Conservation (phyloP, 169 alveolate species). For the Eimeria praecox region DNA sequence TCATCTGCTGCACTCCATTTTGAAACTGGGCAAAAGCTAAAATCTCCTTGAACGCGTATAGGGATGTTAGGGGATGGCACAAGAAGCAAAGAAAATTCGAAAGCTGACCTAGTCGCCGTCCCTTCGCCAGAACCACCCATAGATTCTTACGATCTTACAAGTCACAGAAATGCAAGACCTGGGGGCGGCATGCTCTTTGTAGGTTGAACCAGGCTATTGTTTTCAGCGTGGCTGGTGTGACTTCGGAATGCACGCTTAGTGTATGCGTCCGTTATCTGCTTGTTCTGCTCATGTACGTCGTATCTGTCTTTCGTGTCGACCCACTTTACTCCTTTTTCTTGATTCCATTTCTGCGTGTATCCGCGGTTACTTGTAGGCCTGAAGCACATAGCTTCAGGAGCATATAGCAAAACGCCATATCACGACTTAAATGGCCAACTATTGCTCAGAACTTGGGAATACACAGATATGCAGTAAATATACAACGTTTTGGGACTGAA, state of each 20-base stretch:
- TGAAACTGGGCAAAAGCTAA: neutral
- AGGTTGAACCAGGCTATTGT: neutral
- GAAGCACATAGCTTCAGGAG: neutral
- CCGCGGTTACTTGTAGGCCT: neutral
- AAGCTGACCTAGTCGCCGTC: neutral
- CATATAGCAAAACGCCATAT: neutral
- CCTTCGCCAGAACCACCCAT: neutral
- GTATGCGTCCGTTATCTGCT: neutral
- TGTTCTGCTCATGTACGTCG: neutral
- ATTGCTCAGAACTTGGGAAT: neutral
- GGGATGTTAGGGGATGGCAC: neutral
- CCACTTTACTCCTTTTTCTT: neutral
- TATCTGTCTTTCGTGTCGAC: too few species aligned
- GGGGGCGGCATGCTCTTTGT: neutral
- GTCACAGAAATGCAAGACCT: neutral
- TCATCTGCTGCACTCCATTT: too few species aligned
- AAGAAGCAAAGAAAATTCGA: too few species aligned
- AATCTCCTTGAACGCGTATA: neutral
- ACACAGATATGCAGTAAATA: neutral
- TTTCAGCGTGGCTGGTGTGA: neutral
- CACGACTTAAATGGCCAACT: neutral
- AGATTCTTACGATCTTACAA: neutral
- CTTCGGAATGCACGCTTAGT: neutral
- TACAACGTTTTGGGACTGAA: neutral
- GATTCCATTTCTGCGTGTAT: neutral